A percentile compares a stretch with the other conserved stretches of the same genome.
phyloP scores from a whole-genome alignment of 208 protist genomes.

The Acanthamoeba rhysodes region DNA sequence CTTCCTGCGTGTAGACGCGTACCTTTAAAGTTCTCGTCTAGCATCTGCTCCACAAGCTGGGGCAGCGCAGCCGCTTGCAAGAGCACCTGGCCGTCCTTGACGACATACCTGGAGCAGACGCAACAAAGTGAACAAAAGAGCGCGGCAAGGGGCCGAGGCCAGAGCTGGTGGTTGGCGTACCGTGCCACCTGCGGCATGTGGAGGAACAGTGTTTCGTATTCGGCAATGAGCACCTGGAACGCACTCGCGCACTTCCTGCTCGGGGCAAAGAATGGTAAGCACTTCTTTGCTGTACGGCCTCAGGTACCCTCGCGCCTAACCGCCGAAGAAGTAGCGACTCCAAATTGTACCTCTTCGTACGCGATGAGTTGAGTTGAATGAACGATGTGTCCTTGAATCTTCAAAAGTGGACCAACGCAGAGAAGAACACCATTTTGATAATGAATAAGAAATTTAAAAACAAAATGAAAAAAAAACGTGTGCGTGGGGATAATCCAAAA shows the following conservation, averaged over 20 bases:
- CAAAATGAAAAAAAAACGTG: not conserved
- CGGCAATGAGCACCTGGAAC: not conserved
- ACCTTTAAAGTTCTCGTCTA: conserved; percentile 60
- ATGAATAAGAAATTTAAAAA: not conserved
- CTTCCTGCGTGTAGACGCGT: not conserved
- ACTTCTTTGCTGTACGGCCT: not conserved
- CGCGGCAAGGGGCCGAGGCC: not conserved
- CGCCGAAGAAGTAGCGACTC: not conserved
- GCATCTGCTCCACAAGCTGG: conserved; percentile 65
- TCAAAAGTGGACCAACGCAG: not conserved
- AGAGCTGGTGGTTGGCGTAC: not conserved
- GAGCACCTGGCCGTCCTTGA: conserved; percentile 31
- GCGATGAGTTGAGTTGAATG: conserved; percentile 4
- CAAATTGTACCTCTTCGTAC: conserved; percentile 20
- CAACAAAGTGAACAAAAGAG: not conserved
- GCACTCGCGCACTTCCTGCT: conserved; percentile 9
- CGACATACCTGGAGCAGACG: not conserved
- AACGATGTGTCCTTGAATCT: conserved; percentile 40
- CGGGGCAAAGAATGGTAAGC: not conserved
- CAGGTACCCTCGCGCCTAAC: no score
- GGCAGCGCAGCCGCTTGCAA: not conserved
- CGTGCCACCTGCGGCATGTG: not conserved
- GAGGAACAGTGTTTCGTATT: conserved; percentile 6
- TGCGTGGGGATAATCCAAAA: not conserved
- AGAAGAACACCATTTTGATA: not conserved